phyloP scores from a whole-genome alignment of 106 monocot genomes.

The Cymbidium sinense region DNA sequence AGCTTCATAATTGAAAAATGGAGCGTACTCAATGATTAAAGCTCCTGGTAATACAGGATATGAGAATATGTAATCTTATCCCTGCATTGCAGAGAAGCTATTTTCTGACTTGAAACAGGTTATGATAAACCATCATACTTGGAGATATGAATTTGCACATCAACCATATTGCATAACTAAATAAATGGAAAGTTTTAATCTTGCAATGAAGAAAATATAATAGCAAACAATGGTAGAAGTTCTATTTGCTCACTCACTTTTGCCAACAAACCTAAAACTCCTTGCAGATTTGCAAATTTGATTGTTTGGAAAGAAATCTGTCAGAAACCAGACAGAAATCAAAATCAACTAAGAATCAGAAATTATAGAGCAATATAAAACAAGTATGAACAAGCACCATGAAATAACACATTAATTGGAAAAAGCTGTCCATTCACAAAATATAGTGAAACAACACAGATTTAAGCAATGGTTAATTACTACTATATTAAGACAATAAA shows the following conservation, averaged over 20 bases:
- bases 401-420: slow-evolving; percentile 1
- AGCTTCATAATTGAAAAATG: background rate
- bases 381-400: background rate
- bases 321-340: slow-evolving; percentile 1
- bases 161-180: background rate
- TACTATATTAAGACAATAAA: background rate
- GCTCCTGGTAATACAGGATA: too few species aligned
- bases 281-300: slow-evolving; percentile 40
- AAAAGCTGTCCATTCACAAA: background rate
- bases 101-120: too few species aligned
- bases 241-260: slow-evolving; percentile 46
- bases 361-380: background rate
- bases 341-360: slow-evolving; percentile 8
- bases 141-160: background rate
- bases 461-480: background rate
- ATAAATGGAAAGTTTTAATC: background rate
- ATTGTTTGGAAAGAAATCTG: slow-evolving; percentile 79
- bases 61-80: too few species aligned
- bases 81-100: too few species aligned
- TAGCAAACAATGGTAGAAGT: background rate
- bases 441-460: background rate
- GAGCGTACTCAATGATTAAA: too few species aligned
- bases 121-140: background rate
- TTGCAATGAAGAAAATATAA: background rate
- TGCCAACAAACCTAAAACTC: slow-evolving; percentile 68